These are phyloP conservation scores for Penicillium coffeae DNA, from an alignment of 495 filamentous ascomycete genomes.

Conservation along the genomic window DNA sequence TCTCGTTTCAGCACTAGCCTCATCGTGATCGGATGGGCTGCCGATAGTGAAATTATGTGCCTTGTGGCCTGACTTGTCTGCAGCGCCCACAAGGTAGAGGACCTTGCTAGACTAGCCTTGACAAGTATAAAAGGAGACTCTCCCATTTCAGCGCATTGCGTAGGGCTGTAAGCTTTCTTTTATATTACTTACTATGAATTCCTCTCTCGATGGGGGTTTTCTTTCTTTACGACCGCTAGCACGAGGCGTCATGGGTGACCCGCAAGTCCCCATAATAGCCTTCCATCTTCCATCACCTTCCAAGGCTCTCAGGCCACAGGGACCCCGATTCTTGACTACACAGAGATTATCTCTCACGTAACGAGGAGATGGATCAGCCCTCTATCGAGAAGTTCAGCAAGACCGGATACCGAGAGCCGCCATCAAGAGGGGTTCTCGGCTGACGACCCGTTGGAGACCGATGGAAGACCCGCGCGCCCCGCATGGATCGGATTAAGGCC, in stretches of 20 bases:
- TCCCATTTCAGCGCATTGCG: neutral
- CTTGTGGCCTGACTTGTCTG: neutral
- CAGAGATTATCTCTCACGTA: no score
- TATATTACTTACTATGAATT: no score
- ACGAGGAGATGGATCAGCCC: no score
- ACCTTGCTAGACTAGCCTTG: neutral
- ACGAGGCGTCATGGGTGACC: no score
- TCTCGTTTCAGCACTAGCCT: no score
- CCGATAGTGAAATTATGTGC: neutral
- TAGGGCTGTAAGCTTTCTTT: neutral
- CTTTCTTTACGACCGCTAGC: no score
- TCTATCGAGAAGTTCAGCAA: no score
- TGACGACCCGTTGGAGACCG: constrained; percentile 4
- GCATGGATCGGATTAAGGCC: neutral
- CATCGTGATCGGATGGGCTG: neutral
- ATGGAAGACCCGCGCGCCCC: neutral
- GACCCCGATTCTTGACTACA: no score
- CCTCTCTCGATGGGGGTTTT: neutral
- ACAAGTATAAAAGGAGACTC: neutral
- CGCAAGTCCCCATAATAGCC: no score
- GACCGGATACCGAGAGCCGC: neutral
- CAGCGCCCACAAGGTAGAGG: neutral
- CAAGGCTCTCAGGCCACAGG: no score
- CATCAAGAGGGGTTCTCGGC: neutral
- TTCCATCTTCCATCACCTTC: no score